Evolutionary conservation across 2,329 filamentous ascomycete species (phyloP).

Genomic region (Ramichloridium luteum): DNA sequence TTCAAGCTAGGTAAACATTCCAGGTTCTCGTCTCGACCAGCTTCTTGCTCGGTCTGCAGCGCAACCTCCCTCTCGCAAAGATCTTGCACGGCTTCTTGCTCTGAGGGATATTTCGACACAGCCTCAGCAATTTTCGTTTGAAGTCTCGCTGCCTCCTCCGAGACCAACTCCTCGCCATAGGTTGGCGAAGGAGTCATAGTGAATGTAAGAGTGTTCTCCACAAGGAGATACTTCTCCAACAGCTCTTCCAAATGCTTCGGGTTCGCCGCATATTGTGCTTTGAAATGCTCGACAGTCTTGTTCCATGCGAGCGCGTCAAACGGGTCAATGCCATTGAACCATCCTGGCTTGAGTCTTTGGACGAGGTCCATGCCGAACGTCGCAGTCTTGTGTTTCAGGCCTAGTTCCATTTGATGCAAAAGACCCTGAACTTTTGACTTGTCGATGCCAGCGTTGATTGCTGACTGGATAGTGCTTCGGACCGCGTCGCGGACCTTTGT

Average conservation of each 20-base stretch:
- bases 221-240: constrained; percentile 80
- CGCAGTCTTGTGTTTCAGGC: constrained; percentile 89
- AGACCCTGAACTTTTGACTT: constrained; percentile 84
- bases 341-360: constrained; percentile 76
- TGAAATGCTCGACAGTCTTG: constrained; percentile 72
- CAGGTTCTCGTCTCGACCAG: constrained; percentile 71
- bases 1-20: constrained; percentile 79
- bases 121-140: constrained; percentile 60
- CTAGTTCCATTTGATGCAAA: constrained; percentile 85
- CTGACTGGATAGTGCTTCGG: constrained; percentile 57
- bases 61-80: constrained; percentile 69
- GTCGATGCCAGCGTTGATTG: constrained; percentile 68
- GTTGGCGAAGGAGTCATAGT: constrained; percentile 80
- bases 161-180: constrained; percentile 60
- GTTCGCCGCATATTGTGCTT: constrained; percentile 59
- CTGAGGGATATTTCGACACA: constrained; percentile 54
- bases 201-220: constrained; percentile 76
- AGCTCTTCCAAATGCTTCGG: constrained; percentile 69
- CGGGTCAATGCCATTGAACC: constrained; percentile 92
- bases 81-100: constrained; percentile 56
- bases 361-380: constrained; percentile 87
- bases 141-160: constrained; percentile 67
- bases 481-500: constrained; percentile 63
- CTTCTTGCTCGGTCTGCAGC: constrained; percentile 51
- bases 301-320: constrained; percentile 90